phyloP scores from a whole-genome alignment of 2,329 filamentous ascomycete genomes.

The Ceratocystis cacaofunesta region DNA sequence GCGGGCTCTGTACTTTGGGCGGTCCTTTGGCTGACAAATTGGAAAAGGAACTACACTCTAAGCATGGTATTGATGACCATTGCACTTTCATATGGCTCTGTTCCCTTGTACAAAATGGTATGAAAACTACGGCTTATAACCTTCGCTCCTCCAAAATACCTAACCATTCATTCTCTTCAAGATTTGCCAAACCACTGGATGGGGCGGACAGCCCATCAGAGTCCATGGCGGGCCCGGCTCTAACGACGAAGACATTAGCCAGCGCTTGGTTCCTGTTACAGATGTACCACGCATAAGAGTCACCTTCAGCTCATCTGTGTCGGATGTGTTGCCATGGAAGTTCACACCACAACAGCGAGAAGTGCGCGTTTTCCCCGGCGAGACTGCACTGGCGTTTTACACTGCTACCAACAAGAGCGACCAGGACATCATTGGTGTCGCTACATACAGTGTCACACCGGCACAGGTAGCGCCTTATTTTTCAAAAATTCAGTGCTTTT shows the following conservation, averaged over 20 bases:
- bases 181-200: slow-evolving; percentile 77
- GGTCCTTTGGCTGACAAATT: neutral
- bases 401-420: slow-evolving; percentile 85
- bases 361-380: slow-evolving; percentile 84
- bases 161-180: slow-evolving; percentile 23
- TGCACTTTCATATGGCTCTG: slow-evolving; percentile 66
- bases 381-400: slow-evolving; percentile 95
- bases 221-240: slow-evolving; percentile 45
- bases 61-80: slow-evolving; percentile 68
- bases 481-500: slow-evolving; percentile 99
- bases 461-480: slow-evolving; percentile 95
- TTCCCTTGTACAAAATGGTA: slow-evolving; percentile 80
- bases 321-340: slow-evolving; percentile 92
- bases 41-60: slow-evolving; percentile 52
- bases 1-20: neutral
- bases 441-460: slow-evolving; percentile 93
- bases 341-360: slow-evolving; percentile 94
- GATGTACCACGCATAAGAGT: slow-evolving; percentile 76
- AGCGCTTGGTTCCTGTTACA: slow-evolving; percentile 65
- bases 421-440: slow-evolving; percentile 92
- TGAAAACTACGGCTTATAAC: slow-evolving; percentile 15
- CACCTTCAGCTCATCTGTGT: slow-evolving; percentile 91
- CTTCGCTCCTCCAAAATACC: slow-evolving; percentile 5
- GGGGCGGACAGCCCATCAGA: slow-evolving; percentile 84
- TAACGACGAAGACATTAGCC: slow-evolving; percentile 49